Evolutionary conservation across 1,284 basidiomycete genomes (phyloP).

Genomic region (Dichomitus squalens): DNA sequence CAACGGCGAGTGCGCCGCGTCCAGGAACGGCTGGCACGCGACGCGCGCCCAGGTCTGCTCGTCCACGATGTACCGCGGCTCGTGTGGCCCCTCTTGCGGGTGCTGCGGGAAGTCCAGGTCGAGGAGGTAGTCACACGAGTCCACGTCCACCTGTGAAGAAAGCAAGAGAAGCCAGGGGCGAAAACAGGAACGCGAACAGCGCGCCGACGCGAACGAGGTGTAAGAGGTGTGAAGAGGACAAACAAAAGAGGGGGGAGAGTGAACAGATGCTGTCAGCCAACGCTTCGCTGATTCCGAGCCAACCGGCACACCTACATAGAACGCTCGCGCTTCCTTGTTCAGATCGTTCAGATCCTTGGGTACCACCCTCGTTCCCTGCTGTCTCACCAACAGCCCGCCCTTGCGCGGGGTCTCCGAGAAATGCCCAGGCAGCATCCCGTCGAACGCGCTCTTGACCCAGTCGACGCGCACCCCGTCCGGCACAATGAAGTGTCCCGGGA

Average conservation of each 20-base stretch:
- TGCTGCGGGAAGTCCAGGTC: conserved; percentile 83
- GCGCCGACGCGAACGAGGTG: neutral
- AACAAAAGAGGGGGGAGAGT: neutral
- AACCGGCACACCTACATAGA: conserved; percentile 69
- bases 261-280: conserved; percentile 18
- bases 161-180: neutral
- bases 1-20: conserved; percentile 71
- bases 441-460: conserved; percentile 90
- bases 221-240: neutral
- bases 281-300: conserved; percentile 5
- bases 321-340: conserved; percentile 79
- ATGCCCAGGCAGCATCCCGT: conserved; percentile 87
- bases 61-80: conserved; percentile 79
- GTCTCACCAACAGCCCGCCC: conserved; percentile 58
- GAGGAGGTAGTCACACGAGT: conserved; percentile 84
- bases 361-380: conserved; percentile 63
- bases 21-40: conserved; percentile 79
- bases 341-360: conserved; percentile 84
- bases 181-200: conserved; percentile 4
- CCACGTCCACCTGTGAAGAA: conserved; percentile 60
- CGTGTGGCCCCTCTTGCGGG: conserved; percentile 53
- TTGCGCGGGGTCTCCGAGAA: conserved; percentile 48
- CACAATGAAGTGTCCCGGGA: conserved; percentile 89
- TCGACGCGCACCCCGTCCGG: conserved; percentile 82
- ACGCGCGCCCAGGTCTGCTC: conserved; percentile 74